Evolutionary conservation across 768 basidiomycete species (phyloP).

Genomic region (Dioszegia crocea): DNA sequence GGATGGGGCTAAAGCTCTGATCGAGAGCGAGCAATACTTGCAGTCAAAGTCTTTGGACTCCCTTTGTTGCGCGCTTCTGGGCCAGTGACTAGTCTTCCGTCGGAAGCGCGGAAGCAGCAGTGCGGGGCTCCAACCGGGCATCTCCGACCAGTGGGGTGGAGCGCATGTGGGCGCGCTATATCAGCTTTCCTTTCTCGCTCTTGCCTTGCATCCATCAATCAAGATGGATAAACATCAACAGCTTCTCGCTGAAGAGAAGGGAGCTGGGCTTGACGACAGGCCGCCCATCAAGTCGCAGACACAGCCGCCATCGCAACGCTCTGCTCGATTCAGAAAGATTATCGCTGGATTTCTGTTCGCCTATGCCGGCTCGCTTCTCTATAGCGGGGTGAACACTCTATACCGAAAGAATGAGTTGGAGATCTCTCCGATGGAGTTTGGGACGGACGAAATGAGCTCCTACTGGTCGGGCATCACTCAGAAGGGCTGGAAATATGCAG

Average conservation of each 20-base stretch:
- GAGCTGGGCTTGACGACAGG: not conserved
- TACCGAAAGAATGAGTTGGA: not conserved
- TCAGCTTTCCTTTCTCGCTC: not conserved
- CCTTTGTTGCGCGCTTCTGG: too few relatives aligned
- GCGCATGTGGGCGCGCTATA: not conserved
- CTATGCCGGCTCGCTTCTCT: not conserved
- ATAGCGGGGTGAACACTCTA: not conserved
- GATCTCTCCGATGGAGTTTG: not conserved
- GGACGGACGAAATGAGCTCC: not conserved
- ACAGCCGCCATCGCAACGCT: not conserved
- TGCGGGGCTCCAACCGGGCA: too few relatives aligned
- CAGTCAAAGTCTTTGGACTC: too few relatives aligned
- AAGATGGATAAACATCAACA: not conserved
- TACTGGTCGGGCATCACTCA: not conserved
- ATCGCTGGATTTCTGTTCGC: not conserved
- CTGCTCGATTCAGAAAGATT: not conserved
- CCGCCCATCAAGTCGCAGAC: not conserved
- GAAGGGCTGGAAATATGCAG: not conserved
- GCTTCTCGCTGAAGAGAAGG: not conserved
- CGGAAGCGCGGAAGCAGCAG: too few relatives aligned
- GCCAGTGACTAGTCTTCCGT: too few relatives aligned
- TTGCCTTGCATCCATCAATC: not conserved
- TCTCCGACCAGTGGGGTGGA: too few relatives aligned
- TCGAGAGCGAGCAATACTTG: too few relatives aligned
- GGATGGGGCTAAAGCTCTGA: too few relatives aligned